phyloP scores from a whole-genome alignment of 305 asterid genomes.

The Solanum hybrid region DNA sequence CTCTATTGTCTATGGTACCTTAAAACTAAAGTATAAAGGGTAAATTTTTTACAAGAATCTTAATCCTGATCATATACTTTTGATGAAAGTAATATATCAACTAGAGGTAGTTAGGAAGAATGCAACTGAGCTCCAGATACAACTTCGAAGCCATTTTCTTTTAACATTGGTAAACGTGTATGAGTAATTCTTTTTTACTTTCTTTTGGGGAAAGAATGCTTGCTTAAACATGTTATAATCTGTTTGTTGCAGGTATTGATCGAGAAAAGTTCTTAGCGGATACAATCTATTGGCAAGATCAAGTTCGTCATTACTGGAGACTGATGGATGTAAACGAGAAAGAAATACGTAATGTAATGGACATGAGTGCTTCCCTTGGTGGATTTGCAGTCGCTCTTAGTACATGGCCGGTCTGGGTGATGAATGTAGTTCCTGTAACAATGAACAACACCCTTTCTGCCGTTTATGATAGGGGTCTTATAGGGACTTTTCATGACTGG shows the following conservation, averaged over 20 bases:
- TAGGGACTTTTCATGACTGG: constrained; percentile 78
- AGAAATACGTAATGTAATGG: constrained; percentile 61
- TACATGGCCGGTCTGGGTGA: constrained; percentile 39
- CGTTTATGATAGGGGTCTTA: constrained; percentile 63
- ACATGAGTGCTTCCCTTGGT: constrained; percentile 86
- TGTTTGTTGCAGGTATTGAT: constrained; percentile 40
- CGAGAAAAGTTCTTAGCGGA: constrained; percentile 52
- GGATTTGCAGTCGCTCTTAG: constrained; percentile 79
- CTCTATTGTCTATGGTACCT: neutral
- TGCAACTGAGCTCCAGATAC: neutral
- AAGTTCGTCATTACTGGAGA: constrained; percentile 91
- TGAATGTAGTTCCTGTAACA: constrained; percentile 62
- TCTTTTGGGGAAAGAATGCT: neutral
- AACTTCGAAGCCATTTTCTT: neutral
- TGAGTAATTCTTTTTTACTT: neutral
- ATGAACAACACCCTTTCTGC: constrained; percentile 56
- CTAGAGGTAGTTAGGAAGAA: neutral
- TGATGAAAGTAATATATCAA: neutral
- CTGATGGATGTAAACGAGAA: constrained; percentile 27
- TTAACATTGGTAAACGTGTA: neutral
- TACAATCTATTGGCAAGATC: constrained; percentile 70
- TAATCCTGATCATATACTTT: neutral
- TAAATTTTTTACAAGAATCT: neutral
- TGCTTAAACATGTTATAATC: neutral
- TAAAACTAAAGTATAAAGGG: neutral